Base-by-base conservation (phyloP, 345 rosid genomes). In the Citrus australasica region DNA sequence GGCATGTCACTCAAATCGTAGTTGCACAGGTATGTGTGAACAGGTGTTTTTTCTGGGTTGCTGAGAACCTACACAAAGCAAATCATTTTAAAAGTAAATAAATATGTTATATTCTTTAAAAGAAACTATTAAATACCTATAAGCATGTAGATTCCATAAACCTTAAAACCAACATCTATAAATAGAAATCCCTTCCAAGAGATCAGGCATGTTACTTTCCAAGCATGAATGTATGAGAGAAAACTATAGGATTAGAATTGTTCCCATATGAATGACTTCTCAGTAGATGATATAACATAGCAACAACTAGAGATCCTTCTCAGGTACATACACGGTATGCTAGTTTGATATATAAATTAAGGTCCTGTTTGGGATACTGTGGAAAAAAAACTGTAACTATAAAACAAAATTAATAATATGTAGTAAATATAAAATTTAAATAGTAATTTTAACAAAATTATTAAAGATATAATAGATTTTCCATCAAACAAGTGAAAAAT, bases 1-100 rank as follows among this genome's bases (percentile, higher is more conserved):
- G 99, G 98, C 99, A 95, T 95, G 88, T 91, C 94, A 80, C 89
- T 93, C 88, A 95, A 80, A 89, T 95, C 99, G 84, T 95, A 95
- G 86, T 89, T 90, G 90, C 99, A 95, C 74, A 95, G 86, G 86
- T 92, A 93, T 24, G 92, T 95, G 92, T 95, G 99, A 75, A 95
- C 86, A 35, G 98, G 99, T 10, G 99, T 95, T 85, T 92, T 95
- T 83, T 95, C 99, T 59, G 99, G 99, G 82, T 95, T 95, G 90
- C 99, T 95, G 74, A 95, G 90, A 78, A 95, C 98, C 98, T 93
- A 89, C 82, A 84, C 11, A 76, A 53, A 55, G 70, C 35, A 81
- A 71, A 60, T 51, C 51, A 78, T 6, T 72, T 30, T 27, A 21
- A 40, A 67, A 22, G 55, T 65, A 46, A 79, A 77, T 78, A 77